Conservation (phyloP, 2,329 filamentous ascomycete species). For the Colletotrichum tropicale region DNA sequence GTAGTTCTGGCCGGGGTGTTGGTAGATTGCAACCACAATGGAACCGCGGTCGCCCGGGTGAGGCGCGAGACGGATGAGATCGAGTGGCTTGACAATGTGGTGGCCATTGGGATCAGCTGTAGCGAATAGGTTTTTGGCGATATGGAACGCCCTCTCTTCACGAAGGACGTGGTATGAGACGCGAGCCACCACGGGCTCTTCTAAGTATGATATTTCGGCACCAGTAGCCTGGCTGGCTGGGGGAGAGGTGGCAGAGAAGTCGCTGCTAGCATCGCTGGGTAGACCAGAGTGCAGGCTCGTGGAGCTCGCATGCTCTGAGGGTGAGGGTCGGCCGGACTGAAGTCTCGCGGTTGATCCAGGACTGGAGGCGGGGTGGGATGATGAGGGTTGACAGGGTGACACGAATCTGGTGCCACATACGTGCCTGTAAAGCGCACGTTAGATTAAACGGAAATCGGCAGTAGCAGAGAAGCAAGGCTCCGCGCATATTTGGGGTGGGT, state of each 20-base stretch:
- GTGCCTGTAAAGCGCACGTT: slow-evolving; percentile 53
- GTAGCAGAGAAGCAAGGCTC: not conserved
- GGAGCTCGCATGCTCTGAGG: slow-evolving; percentile 43
- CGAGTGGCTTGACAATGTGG: slow-evolving; percentile 82
- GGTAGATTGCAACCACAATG: slow-evolving; percentile 83
- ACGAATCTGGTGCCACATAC: slow-evolving; percentile 67
- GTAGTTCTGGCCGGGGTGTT: slow-evolving; percentile 77
- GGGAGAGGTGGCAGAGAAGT: slow-evolving; percentile 40
- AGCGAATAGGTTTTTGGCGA: slow-evolving; percentile 73
- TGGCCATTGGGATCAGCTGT: slow-evolving; percentile 74
- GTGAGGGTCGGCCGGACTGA: slow-evolving; percentile 46
- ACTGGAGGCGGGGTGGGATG: slow-evolving; percentile 45
- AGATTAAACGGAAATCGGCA: slow-evolving; percentile 5
- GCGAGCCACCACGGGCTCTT: slow-evolving; percentile 76
- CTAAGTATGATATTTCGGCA: slow-evolving; percentile 58
- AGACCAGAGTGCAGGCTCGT: slow-evolving; percentile 32
- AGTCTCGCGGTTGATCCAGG: slow-evolving; percentile 47
- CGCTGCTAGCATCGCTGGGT: slow-evolving; percentile 42
- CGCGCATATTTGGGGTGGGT: not conserved
- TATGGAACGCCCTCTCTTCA: slow-evolving; percentile 86
- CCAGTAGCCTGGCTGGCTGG: slow-evolving; percentile 35
- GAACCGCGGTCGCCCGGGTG: slow-evolving; percentile 71
- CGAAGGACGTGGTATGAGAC: slow-evolving; percentile 83
- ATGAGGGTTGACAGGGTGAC: slow-evolving; percentile 50
- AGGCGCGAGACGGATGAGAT: slow-evolving; percentile 74